phyloP scores from a whole-genome alignment of 1,284 basidiomycete species.

The Marasmius oreades region DNA sequence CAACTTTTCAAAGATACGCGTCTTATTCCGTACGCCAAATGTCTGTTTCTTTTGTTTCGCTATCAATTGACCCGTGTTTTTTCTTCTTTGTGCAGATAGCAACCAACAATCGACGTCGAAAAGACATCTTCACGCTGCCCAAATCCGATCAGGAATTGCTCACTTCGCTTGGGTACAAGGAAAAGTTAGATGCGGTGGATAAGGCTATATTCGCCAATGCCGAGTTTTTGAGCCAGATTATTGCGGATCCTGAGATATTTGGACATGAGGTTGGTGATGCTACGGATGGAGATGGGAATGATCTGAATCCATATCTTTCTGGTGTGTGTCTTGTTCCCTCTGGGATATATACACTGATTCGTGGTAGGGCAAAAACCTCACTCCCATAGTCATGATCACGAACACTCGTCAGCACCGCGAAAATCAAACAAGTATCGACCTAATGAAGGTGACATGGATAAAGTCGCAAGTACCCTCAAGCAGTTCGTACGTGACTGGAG shows the following conservation, averaged over 20 bases:
- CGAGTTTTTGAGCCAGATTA: slow-evolving; percentile 61
- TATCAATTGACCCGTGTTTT: not conserved
- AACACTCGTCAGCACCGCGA: slow-evolving; percentile 19
- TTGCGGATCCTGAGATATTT: slow-evolving; percentile 73
- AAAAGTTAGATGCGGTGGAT: slow-evolving; percentile 66
- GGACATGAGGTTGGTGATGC: slow-evolving; percentile 42
- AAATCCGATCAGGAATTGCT: slow-evolving; percentile 59
- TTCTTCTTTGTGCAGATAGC: slow-evolving; percentile 44
- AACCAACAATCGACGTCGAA: slow-evolving; percentile 71
- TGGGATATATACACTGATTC: not conserved
- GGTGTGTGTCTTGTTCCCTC: not conserved
- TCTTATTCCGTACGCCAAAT: slow-evolving; percentile 50
- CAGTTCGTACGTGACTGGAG: slow-evolving; percentile 93
- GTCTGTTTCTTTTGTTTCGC: not conserved
- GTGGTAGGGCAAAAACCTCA: slow-evolving; percentile 13
- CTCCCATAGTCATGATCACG: slow-evolving; percentile 11
- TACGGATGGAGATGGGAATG: slow-evolving; percentile 21
- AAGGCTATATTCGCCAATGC: slow-evolving; percentile 68
- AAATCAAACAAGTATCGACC: slow-evolving; percentile 41
- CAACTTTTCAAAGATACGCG: slow-evolving; percentile 64
- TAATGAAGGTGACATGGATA: slow-evolving; percentile 78
- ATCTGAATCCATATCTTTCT: not conserved
- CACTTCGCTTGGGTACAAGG: slow-evolving; percentile 58
- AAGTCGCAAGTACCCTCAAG: slow-evolving; percentile 84
- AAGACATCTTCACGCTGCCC: slow-evolving; percentile 65